Conservation (phyloP, 345 rosid genomes). For the Balakata baccata region DNA sequence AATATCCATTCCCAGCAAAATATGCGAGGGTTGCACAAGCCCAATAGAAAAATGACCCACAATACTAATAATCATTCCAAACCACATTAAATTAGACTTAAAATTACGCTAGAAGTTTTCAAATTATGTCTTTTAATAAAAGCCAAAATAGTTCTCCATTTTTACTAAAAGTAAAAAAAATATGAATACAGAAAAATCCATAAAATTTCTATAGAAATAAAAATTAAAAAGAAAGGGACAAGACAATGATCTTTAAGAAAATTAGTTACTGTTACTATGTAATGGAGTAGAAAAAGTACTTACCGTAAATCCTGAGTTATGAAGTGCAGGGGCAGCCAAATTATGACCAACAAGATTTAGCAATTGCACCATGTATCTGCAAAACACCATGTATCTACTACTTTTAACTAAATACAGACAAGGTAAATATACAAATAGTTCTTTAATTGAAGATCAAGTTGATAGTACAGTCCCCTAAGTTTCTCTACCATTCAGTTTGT, state of each 20-base stretch:
- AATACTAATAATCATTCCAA: not conserved
- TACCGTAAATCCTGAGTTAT: constrained; percentile 97
- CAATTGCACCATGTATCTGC: constrained; percentile 90
- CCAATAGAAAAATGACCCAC: not conserved
- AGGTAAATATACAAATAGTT: not conserved
- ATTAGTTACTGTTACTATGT: not conserved
- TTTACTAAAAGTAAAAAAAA: not conserved
- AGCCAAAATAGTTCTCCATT: not conserved
- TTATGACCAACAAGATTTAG: constrained; percentile 71
- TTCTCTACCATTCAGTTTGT: not conserved
- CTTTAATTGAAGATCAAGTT: not conserved
- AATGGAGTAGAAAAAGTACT: constrained; percentile 29
- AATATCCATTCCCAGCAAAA: not conserved
- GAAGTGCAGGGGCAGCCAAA: constrained; percentile 82
- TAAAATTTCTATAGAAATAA: not conserved
- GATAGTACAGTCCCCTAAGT: not conserved
- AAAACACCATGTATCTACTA: not conserved
- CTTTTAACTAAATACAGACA: not conserved
- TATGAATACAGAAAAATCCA: not conserved
- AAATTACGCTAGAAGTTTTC: not conserved
- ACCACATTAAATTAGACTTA: not conserved
- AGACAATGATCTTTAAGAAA: not conserved
- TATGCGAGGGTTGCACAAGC: not conserved
- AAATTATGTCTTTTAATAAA: not conserved
- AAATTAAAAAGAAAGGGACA: not conserved